A percentile compares a stretch with the other conserved stretches of the same genome.
Evolutionary conservation across 2,329 filamentous ascomycete species (phyloP).

Genomic region (Furcasterigmium sp.): DNA sequence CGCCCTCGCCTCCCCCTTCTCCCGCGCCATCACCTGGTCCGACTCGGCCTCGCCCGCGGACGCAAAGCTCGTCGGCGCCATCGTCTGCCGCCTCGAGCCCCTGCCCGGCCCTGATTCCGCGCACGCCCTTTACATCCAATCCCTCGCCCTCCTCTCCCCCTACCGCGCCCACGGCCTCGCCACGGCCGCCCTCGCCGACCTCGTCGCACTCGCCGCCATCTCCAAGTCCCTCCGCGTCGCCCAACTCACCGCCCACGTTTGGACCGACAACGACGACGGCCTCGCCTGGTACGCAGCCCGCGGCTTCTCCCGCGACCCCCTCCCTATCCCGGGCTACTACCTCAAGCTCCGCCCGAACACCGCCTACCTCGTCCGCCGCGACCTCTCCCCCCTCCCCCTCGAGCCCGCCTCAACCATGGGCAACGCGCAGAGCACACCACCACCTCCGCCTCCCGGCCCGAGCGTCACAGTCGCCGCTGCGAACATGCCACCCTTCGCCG

Average conservation of each 20-base stretch:
- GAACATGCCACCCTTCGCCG: slow-evolving; percentile 20
- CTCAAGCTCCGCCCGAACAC: slow-evolving; percentile 55
- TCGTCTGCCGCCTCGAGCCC: slow-evolving; percentile 59
- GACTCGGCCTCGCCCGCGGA: slow-evolving; percentile 27
- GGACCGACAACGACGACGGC: slow-evolving; percentile 61
- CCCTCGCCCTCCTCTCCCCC: slow-evolving; percentile 56
- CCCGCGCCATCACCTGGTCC: slow-evolving; percentile 54
- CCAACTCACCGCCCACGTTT: slow-evolving; percentile 60
- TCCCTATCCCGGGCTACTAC: slow-evolving; percentile 55
- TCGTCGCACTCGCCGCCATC: slow-evolving; percentile 34
- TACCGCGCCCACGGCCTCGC: slow-evolving; percentile 57
- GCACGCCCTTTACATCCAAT: slow-evolving; percentile 59
- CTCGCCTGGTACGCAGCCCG: slow-evolving; percentile 56
- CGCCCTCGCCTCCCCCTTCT: slow-evolving; percentile 45
- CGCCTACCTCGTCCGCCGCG: slow-evolving; percentile 53
- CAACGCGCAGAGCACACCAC: slow-evolving; percentile 7
- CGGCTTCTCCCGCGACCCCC: slow-evolving; percentile 46
- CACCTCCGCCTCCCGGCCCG: slow-evolving; percentile 7
- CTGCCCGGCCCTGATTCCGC: slow-evolving; percentile 23
- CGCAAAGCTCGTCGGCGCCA: slow-evolving; percentile 52
- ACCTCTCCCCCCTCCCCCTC: slow-evolving; percentile 23
- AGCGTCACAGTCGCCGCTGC: slow-evolving; percentile 23
- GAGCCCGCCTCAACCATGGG: slow-evolving; percentile 12
- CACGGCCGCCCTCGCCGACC: slow-evolving; percentile 49
- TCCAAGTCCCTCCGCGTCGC: slow-evolving; percentile 24